phyloP scores from a whole-genome alignment of 192 early-diverging fungal genomes.

The Helicostylum pulchrum region DNA sequence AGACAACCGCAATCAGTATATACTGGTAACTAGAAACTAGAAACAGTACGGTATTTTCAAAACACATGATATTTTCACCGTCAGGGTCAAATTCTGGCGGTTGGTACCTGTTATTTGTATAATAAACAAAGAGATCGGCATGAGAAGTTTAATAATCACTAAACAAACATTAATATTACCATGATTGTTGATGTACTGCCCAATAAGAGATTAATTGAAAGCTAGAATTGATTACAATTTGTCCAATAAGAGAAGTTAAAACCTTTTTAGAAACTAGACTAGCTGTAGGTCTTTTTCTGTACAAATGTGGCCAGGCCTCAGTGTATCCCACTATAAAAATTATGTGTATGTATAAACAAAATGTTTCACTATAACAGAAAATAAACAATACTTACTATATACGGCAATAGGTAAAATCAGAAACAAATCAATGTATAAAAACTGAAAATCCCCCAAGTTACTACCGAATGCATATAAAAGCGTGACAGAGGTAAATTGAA shows the following conservation, averaged over 20 bases:
- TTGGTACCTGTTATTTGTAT: constrained; percentile 37
- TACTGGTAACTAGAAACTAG: constrained; percentile 92
- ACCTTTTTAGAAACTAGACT: constrained; percentile 88
- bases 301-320: constrained; percentile 68
- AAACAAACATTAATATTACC: constrained; percentile 46
- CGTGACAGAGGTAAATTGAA: constrained; percentile 94
- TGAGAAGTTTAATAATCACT: neutral
- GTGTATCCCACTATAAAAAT: constrained; percentile 81
- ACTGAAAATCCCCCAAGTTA: constrained; percentile 94
- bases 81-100: constrained; percentile 59
- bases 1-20: constrained; percentile 82
- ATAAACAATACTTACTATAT: constrained; percentile 46
- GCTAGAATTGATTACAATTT: constrained; percentile 75
- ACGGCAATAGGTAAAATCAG: constrained; percentile 87
- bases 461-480: constrained; percentile 85
- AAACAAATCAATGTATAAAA: constrained; percentile 91
- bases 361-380: neutral
- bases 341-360: no score
- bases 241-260: constrained; percentile 84
- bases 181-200: constrained; percentile 68
- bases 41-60: constrained; percentile 93
- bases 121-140: neutral
- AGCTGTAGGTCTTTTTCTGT: constrained; percentile 84
- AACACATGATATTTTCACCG: constrained; percentile 68
- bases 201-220: constrained; percentile 79